Percentiles rank a stretch among this genome's conserved stretches.
phyloP scores from a whole-genome alignment of 2,329 filamentous ascomycete genomes.

The Fusarium secorum region DNA sequence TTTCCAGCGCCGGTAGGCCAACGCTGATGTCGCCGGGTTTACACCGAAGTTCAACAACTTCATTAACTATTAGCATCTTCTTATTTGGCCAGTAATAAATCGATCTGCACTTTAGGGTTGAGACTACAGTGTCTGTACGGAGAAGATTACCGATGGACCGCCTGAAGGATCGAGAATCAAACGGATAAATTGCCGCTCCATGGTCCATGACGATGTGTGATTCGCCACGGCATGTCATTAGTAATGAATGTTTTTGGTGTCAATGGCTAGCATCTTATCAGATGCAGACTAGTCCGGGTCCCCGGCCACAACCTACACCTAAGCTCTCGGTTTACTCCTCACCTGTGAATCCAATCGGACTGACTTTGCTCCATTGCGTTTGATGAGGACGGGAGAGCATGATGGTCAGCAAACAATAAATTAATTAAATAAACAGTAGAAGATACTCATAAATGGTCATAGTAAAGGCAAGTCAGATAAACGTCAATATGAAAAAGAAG shows the following conservation, averaged over 20 bases:
- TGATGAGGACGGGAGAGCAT: neutral
- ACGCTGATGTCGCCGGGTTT: conserved; percentile 21
- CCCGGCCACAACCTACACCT: conserved; percentile 2
- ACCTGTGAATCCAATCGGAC: neutral
- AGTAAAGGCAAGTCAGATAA: neutral
- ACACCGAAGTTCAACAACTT: neutral
- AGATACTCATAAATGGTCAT: too few relatives aligned
- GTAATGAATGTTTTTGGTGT: conserved; percentile 14
- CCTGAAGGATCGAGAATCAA: neutral
- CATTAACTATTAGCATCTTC: conserved; percentile 29
- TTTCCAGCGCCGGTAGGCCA: neutral
- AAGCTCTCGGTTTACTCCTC: conserved; percentile 10
- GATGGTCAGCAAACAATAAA: fast-evolving
- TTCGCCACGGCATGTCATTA: conserved; percentile 32
- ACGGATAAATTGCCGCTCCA: conserved; percentile 8
- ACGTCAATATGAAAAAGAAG: conserved; percentile 1
- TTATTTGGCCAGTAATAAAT: conserved; percentile 27
- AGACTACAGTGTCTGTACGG: conserved; percentile 11
- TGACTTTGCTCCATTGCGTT: neutral
- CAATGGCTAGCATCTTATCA: conserved; percentile 33
- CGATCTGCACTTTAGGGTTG: conserved; percentile 22
- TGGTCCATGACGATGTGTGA: conserved; percentile 9
- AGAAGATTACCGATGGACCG: conserved; percentile 13
- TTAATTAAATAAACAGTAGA: neutral
- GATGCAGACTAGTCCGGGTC: conserved; percentile 28